Percentiles rank a stretch among this genome's conserved stretches.
Conservation (phyloP, 2,329 filamentous ascomycete species). For the Pseudogymnoascus sp. region DNA sequence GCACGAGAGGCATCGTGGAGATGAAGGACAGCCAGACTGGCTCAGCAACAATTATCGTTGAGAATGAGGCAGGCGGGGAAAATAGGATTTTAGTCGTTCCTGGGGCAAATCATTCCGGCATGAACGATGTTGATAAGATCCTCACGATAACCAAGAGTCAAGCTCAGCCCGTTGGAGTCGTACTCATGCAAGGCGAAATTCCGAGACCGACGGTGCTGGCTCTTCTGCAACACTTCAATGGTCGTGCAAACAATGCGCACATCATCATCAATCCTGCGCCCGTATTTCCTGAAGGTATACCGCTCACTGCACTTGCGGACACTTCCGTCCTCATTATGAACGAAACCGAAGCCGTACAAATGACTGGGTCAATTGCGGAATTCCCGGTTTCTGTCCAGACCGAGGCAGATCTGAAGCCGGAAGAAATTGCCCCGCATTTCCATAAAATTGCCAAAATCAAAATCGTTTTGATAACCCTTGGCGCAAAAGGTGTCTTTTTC, state of each 20-base stretch:
- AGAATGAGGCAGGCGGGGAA: neutral
- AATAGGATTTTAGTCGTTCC: slow-evolving; percentile 10
- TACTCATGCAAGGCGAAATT: slow-evolving; percentile 11
- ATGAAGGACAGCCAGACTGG: neutral
- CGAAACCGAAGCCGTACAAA: slow-evolving; percentile 11
- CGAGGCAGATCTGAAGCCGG: slow-evolving; percentile 4
- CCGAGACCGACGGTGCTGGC: neutral
- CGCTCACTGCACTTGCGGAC: neutral
- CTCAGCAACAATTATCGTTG: slow-evolving; percentile 10
- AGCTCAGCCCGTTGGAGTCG: neutral
- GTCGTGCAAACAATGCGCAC: neutral
- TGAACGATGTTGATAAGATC: slow-evolving; percentile 11
- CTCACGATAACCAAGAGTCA: neutral
- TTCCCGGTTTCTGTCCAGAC: neutral
- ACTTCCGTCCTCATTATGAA: slow-evolving; percentile 9
- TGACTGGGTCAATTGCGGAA: neutral
- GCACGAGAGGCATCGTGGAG: neutral
- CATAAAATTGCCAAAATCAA: slow-evolving; percentile 6
- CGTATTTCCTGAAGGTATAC: slow-evolving; percentile 11
- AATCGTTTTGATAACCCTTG: slow-evolving; percentile 15
- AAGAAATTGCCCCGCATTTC: slow-evolving; percentile 6
- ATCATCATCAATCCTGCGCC: slow-evolving; percentile 12
- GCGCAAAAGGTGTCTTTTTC: slow-evolving; percentile 14
- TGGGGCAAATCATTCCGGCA: slow-evolving; percentile 10
- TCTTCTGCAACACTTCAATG: neutral